Evolutionary conservation across 495 filamentous ascomycete genomes (phyloP), one percentile per base, ranked within the genome.

Genomic region (Penicillium bialowiezense): DNA sequence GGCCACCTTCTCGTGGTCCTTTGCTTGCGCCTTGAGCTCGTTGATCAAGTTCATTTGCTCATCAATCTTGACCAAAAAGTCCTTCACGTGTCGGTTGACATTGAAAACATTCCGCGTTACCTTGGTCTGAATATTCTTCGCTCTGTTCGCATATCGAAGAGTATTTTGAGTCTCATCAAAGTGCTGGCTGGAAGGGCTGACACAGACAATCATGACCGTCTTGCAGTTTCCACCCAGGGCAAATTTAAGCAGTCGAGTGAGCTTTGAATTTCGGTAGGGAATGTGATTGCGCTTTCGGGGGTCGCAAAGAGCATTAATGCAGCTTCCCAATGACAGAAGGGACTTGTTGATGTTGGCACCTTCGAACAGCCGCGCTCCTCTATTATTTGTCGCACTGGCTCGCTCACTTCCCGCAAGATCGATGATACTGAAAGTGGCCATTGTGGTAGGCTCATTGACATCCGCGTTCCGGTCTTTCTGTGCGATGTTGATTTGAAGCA

Each of bases 311-410:
- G 93, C 95, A 62, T 99, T 99, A 74, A 99, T 99, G 70, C 93
- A 99, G 70, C 93, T 93, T 50, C 93, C 93, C 17, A 99, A 73
- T 1, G 93, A 91, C 21, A 98, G 84, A 4, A 99, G 76, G 8
- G 95, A 97, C 64, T 97, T 95, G 77, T 99, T 99, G 78, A 99
- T 99, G 65, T 99, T 99, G 39, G 93, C 93, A 44, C 93, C 93
- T 67, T 99, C 93, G 19, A 93, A 70, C 39, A 99, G 70, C 32
- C 93, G 75, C 58, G 96, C 95, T 21, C 93, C 95, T 54, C 95
- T 73, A 65, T 99, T 99, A 72, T 96, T 96, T 15, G 93, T 99
- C 8, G 90, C 95, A 51, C 91, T 97, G 12, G 93, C 93, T 54
- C 93, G 84, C 67, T 99, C 93, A 60, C 91, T 97, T 44, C 93